These are phyloP conservation scores for Caloboletus firmus DNA, from an alignment of 1,284 basidiomycete species.

Conservation along the genomic window DNA sequence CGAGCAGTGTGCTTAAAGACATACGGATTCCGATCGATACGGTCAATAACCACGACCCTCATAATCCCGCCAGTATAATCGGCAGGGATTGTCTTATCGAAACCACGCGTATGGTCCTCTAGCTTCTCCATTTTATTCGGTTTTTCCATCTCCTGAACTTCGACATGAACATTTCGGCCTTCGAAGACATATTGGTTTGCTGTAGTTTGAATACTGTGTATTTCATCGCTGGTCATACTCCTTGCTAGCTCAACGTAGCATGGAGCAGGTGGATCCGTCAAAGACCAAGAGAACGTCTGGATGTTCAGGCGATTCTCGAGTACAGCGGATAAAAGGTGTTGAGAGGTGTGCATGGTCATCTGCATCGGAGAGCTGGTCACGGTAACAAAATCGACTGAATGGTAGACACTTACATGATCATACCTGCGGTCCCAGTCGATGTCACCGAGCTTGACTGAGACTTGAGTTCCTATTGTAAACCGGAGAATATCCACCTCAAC, in stretches of 20 bases:
- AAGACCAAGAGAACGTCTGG: conserved; percentile 84
- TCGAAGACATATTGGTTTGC: conserved; percentile 69
- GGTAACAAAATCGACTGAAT: not conserved
- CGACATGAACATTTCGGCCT: conserved; percentile 61
- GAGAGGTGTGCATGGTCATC: conserved; percentile 84
- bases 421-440: conserved; percentile 69
- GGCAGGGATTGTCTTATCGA: conserved; percentile 59
- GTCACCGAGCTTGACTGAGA: conserved; percentile 57
- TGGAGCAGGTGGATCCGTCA: conserved; percentile 65
- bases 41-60: conserved; percentile 78
- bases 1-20: conserved; percentile 24
- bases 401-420: conserved; percentile 65
- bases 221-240: conserved; percentile 65
- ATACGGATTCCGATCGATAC: conserved; percentile 77
- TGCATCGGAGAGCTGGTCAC: conserved; percentile 30
- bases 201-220: conserved; percentile 58
- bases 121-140: conserved; percentile 39
- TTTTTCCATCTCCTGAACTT: conserved; percentile 65
- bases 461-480: conserved; percentile 52
- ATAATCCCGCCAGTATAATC: conserved; percentile 81
- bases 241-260: conserved; percentile 80
- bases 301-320: conserved; percentile 67
- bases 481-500: conserved; percentile 44
- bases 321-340: conserved; percentile 82
- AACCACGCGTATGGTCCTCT: conserved; percentile 45